Evolutionary conservation across 768 basidiomycete species (phyloP), one percentile per base, ranked within the genome.

Genomic region (Podaxis mareebaensis): DNA sequence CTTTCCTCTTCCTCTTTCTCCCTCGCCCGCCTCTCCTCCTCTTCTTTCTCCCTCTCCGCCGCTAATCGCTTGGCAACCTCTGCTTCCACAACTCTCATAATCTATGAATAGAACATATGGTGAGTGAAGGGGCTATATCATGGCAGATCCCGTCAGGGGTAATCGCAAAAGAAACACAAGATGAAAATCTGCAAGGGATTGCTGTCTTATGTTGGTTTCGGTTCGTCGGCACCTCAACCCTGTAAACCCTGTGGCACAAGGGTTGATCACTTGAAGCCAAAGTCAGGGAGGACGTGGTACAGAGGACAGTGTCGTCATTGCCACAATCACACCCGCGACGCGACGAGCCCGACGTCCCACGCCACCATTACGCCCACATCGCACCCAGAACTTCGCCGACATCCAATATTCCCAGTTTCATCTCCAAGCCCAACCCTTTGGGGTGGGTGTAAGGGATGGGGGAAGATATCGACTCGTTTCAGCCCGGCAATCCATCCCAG

Each of bases 41-140:
- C 75, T 49, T 79, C 76, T 15, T 75, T 75, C 64, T 82, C 80
- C 46, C 78, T 74, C 70, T 83, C 82, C 53, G 77, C 61, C 12
- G 61, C 87, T 55, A 93, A 74, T 30, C 90, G 82, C 64, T 88
- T 79, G 15, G 86, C 83, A 58, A 90, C 90, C 71, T 93, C 90
- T 11, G 78, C 81, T 77, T 93, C 90, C 33, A 93, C 91, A 7
- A 86, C 88, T 6, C 78, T 82, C 77, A 92, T 89, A 60, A 93
- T 91, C 90, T 90, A 67, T 22, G 26, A 46, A 51, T 49, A 52
- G 58, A 44, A 33, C 10, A 10, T 33, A 33, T 33, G 33, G 40
- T 22, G 20, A 55, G 52, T 30, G 44, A 58, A 49, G 24, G 24
- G 28, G 39, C 12, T 52, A 12, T 20, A 24, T 52, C 33, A 49